These are phyloP conservation scores for Fraxinus ornus DNA, from an alignment of 305 asterid genomes.

Conservation along the genomic window DNA sequence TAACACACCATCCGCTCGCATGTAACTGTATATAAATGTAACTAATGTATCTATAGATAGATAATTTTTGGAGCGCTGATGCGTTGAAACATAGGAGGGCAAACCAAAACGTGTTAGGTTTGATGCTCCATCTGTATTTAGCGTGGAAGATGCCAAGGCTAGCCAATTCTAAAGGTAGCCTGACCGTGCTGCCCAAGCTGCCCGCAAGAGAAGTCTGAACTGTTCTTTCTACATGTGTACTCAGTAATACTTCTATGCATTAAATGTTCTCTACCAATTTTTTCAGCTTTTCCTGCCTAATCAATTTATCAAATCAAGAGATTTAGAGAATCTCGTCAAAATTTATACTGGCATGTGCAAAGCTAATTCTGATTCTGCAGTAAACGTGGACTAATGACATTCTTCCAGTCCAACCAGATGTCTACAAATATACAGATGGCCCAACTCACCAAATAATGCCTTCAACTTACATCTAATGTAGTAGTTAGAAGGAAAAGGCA, in stretches of 20 bases:
- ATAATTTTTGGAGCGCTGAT: not conserved
- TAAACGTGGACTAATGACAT: not conserved
- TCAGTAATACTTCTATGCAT: not conserved
- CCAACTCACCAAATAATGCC: not conserved
- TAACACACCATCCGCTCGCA: slow-evolving; percentile 28
- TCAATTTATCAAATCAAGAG: not conserved
- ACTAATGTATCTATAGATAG: slow-evolving; percentile 19
- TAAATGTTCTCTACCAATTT: slow-evolving; percentile 1
- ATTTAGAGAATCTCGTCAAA: not conserved
- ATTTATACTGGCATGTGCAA: not conserved
- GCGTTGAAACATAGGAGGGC: not conserved
- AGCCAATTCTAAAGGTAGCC: not conserved
- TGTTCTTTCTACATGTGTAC: slow-evolving; percentile 9
- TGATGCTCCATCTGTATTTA: not conserved
- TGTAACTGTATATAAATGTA: slow-evolving; percentile 13
- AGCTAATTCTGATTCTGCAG: not conserved
- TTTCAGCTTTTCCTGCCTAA: not conserved
- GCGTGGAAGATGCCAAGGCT: not conserved
- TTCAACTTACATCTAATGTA: not conserved
- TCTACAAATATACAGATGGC: not conserved
- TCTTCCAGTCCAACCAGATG: not conserved
- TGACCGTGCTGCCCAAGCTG: slow-evolving; percentile 9
- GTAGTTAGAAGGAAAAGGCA: not conserved
- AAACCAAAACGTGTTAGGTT: slow-evolving; percentile 5
- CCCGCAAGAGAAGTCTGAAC: slow-evolving; percentile 7